Percentiles rank a stretch among this genome's conserved stretches.
These are phyloP conservation scores for Leptodontidium sp. DNA, from an alignment of 2,329 filamentous ascomycete genomes.

Conservation along the genomic window DNA sequence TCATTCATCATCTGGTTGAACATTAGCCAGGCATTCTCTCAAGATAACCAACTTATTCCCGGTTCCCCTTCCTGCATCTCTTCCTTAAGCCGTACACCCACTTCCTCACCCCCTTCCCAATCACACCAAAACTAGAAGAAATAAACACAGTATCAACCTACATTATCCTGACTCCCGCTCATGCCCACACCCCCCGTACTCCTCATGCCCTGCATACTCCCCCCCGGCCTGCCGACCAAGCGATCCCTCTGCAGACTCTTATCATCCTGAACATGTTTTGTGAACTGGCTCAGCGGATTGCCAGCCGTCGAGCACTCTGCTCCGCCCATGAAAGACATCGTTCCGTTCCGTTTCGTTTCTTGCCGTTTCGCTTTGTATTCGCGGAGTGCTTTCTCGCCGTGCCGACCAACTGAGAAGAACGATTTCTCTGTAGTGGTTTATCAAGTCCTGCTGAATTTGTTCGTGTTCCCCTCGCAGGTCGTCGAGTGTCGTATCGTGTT, in stretches of 20 bases:
- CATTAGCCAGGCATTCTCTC: conserved; percentile 22
- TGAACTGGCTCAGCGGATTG: conserved; percentile 96
- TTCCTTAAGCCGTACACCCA: background rate
- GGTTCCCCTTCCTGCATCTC: background rate
- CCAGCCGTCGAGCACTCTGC: conserved; percentile 96
- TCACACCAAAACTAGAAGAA: background rate
- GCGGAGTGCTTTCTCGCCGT: no score
- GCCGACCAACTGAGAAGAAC: no score
- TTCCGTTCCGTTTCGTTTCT: background rate
- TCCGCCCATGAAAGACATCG: conserved; percentile 94
- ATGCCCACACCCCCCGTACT: conserved; percentile 61
- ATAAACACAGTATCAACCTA: conserved; percentile 43
- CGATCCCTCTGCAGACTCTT: conserved; percentile 93
- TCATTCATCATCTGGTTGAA: conserved; percentile 85
- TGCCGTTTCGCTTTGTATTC: background rate
- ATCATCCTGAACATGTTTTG: conserved; percentile 96
- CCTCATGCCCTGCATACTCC: conserved; percentile 78
- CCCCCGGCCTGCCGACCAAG: conserved; percentile 77
- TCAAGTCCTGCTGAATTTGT: no score
- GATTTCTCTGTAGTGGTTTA: no score
- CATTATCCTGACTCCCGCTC: conserved; percentile 73
- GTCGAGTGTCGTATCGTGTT: no score
- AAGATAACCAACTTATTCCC: background rate
- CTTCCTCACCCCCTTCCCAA: background rate
- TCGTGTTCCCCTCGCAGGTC: no score